Evolutionary conservation across 257 asterid species (phyloP).

Genomic region (Solanum ossicruentum): DNA sequence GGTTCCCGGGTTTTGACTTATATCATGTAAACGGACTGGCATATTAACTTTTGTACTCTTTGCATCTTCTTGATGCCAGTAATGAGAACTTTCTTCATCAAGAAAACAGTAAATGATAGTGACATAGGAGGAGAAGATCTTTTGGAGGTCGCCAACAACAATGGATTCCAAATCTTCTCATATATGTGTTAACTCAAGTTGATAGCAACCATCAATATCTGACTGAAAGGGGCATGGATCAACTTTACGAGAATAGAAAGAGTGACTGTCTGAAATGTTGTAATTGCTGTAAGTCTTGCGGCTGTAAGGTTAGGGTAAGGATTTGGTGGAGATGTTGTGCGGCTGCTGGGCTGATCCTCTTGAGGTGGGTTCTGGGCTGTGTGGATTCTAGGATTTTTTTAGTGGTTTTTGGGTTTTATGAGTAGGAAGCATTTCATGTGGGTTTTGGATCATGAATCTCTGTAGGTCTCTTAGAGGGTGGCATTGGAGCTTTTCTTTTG

Average conservation of each 20-base stretch:
- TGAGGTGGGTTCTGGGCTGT: background rate
- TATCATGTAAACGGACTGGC: too few species aligned
- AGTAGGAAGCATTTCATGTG: background rate
- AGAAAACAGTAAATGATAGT: background rate
- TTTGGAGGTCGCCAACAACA: background rate
- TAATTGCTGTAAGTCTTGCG: background rate
- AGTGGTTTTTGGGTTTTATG: background rate
- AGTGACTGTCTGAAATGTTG: background rate
- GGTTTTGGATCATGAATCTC: background rate
- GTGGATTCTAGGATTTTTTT: background rate
- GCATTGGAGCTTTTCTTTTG: background rate
- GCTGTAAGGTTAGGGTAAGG: background rate
- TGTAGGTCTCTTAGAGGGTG: background rate
- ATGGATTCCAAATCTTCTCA: background rate
- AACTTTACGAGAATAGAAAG: background rate
- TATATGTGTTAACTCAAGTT: background rate
- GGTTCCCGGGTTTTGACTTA: too few species aligned
- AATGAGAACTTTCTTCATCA: too few species aligned
- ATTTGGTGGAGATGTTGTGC: background rate
- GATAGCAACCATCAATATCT: background rate
- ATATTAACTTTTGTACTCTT: too few species aligned
- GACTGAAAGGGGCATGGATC: background rate
- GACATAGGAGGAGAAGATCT: background rate
- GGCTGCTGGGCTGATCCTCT: background rate
- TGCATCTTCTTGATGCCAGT: too few species aligned